Base-by-base conservation (phyloP, 768 basidiomycete genomes). In the Pisolithus marmoratus region DNA sequence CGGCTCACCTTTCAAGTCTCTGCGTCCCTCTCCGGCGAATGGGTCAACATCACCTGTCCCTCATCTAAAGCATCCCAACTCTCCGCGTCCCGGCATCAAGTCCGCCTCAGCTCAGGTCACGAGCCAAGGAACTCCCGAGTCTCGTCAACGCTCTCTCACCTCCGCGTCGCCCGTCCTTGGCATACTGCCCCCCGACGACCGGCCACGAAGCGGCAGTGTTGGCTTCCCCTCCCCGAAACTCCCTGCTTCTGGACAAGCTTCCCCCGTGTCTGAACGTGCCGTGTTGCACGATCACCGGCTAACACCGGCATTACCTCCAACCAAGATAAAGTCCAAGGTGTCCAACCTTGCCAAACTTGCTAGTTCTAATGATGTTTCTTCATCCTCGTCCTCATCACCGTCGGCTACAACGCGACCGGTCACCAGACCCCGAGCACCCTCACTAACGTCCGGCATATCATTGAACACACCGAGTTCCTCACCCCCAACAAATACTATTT, bases 291-390 rank as follows among this genome's bases (percentile, higher is more conserved):
- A 8, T 11, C 34, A 54, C 8, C 58, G 56, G n/a, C 46, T 59
- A 54, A 49, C 63, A 2, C 63, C 56, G 7, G 38, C 51, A 8
- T 49, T 57, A 11, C 59, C 63, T 23, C 60, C 64, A n/a, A 47
- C 67, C 55, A 74, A 71, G 60, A 76, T 89, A 55, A 86, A 78
- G 65, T 79, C 86, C 19, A 87, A 81, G 60, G 73, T 87, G 23
- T 77, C 84, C 0, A 65, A 69, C 36, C 55, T 81, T 41, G 77
- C 73, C 20, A 80, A 68, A 60, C 24, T 60, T 48, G 54, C 50
- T 5, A 57, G n/a, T 29, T 31, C 41, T 6, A 56, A 27, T 17
- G 61, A 61, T n/a, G 66, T 71, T 0, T 64, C 73, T 3, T 79
- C 78, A 23, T 68, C 74, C 50, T 73, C 67, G n/a, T 23, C 59